Conservation (phyloP, 2,329 filamentous ascomycete genomes). For the Coniochaeta sp. region DNA sequence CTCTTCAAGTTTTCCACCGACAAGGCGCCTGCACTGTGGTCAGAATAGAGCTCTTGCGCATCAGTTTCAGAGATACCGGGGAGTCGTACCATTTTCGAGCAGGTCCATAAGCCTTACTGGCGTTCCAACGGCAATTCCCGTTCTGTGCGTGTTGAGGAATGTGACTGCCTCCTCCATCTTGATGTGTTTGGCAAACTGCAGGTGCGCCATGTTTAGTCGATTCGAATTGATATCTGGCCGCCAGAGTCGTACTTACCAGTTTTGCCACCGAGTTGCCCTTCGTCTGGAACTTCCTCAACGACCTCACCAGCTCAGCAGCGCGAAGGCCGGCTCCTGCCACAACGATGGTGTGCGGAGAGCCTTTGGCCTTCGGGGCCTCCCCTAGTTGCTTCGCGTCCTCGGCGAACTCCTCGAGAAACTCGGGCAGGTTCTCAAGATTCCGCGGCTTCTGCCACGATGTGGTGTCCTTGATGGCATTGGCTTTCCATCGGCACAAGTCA, state of each 20-base stretch:
- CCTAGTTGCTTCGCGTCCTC: constrained; percentile 49
- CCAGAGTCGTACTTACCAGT: constrained; percentile 40
- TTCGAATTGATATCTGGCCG: not conserved
- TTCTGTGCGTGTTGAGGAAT: constrained; percentile 61
- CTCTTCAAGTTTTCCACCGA: constrained; percentile 65
- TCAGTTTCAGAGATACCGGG: not conserved
- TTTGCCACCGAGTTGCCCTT: constrained; percentile 78
- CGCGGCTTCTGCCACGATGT: constrained; percentile 64
- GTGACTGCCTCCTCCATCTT: constrained; percentile 82
- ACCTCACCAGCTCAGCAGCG: constrained; percentile 74
- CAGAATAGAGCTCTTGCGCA: constrained; percentile 6
- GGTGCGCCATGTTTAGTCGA: constrained; percentile 8
- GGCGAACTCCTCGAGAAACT: constrained; percentile 65
- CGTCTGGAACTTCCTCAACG: constrained; percentile 69
- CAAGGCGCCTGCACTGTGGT: constrained; percentile 49
- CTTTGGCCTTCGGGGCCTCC: constrained; percentile 59
- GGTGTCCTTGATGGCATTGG: constrained; percentile 70
- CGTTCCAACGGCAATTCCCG: constrained; percentile 86
- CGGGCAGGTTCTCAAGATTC: constrained; percentile 64
- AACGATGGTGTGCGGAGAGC: constrained; percentile 78
- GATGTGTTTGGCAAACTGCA: constrained; percentile 88
- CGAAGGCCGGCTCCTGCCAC: constrained; percentile 79
- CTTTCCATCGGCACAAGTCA: constrained; percentile 31
- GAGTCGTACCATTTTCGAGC: constrained; percentile 64
- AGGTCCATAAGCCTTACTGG: constrained; percentile 76